Conservation (phyloP, 2,329 filamentous ascomycete species). For the Calycina herbarum region DNA sequence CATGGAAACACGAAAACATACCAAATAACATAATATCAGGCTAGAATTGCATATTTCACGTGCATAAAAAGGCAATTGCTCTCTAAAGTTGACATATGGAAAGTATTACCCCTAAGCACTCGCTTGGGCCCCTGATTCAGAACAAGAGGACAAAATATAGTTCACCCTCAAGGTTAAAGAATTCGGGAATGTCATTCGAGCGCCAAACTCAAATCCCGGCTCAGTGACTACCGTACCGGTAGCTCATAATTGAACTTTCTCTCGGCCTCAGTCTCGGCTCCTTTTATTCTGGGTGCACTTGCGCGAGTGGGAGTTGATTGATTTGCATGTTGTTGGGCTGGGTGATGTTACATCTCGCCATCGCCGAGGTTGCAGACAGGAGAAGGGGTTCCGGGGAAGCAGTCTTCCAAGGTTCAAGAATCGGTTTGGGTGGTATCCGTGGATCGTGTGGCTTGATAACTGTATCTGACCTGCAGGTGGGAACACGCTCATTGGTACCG, state of each 20-base stretch:
- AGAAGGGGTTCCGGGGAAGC: not conserved
- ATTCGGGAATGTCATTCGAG: not conserved
- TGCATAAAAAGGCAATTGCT: not conserved
- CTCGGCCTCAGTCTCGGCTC: not conserved
- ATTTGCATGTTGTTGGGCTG: not conserved
- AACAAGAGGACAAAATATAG: not conserved
- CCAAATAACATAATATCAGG: not conserved
- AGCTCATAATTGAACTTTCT: not conserved
- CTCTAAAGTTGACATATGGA: not conserved
- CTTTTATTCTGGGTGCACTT: not conserved
- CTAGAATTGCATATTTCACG: not conserved
- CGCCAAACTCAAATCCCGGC: not conserved
- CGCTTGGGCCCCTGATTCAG: not conserved
- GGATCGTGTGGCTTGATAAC: not conserved
- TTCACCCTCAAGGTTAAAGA: not conserved
- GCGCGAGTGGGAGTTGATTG: not conserved
- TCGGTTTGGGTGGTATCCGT: not conserved
- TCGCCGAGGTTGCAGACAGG: not conserved
- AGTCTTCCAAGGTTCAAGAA: not conserved
- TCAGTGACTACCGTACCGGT: not conserved
- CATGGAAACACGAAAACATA: no score
- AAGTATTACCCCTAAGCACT: not conserved
- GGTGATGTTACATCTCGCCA: not conserved
- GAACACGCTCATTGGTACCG: not conserved
- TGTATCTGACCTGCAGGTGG: not conserved